Percentiles rank a stretch among this genome's conserved stretches.
Conservation (phyloP, 1,284 basidiomycete species). For the Melanopsichium pennsylvanicum region DNA sequence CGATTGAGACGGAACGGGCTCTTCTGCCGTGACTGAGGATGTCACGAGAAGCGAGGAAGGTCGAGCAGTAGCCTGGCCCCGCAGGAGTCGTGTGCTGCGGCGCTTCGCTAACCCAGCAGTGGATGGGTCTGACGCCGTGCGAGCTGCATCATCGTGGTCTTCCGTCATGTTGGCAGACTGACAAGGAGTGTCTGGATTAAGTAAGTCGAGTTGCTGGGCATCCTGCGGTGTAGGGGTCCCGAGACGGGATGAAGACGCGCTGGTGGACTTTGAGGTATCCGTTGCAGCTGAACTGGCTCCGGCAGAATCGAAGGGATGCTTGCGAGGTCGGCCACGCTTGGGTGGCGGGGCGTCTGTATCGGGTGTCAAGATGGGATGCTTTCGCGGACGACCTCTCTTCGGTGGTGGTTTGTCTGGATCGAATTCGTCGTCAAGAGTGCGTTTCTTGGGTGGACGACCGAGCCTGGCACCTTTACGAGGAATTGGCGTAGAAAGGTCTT, state of each 20-base stretch:
- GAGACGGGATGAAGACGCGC: neutral
- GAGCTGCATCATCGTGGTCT: neutral
- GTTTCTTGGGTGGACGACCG: constrained; percentile 20
- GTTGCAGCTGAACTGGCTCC: constrained; percentile 1
- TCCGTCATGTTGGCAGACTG: neutral
- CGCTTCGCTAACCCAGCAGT: constrained; percentile 11
- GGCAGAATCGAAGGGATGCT: neutral
- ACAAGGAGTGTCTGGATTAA: neutral
- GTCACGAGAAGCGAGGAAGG: constrained; percentile 16
- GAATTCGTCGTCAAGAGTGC: constrained; percentile 3
- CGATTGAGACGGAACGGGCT: neutral
- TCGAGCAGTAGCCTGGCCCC: neutral
- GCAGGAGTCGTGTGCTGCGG: constrained; percentile 2
- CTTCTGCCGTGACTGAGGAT: neutral
- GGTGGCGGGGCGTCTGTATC: neutral
- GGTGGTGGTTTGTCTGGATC: constrained; percentile 1
- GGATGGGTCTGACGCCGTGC: constrained; percentile 12
- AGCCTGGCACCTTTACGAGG: constrained; percentile 4
- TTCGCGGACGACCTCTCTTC: constrained; percentile 20
- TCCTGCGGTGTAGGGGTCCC: neutral
- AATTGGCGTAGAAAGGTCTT: constrained; percentile 16
- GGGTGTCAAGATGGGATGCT: constrained; percentile 3
- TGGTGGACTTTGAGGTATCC: no score
- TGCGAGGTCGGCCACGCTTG: neutral
- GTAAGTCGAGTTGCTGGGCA: neutral